Evolutionary conservation across 495 filamentous ascomycete species (phyloP).

Genomic region (Sphaerosporella brunnea): DNA sequence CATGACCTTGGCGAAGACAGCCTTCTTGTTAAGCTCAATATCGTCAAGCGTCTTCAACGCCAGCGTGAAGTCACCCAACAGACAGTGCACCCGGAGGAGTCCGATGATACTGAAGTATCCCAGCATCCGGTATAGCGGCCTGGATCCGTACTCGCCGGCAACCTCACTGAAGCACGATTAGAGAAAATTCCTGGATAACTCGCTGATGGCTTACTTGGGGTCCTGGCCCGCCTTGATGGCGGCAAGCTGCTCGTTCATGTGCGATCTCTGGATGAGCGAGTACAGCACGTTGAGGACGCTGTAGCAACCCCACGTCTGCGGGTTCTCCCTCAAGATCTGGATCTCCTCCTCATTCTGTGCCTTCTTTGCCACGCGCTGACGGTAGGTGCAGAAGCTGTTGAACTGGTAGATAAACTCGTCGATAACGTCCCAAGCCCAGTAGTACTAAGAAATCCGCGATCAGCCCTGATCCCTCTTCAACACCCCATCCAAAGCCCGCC

Average conservation of each 20-base stretch:
- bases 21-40: conserved; percentile 99
- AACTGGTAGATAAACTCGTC: conserved; percentile 99
- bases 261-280: conserved; percentile 91
- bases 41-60: conserved; percentile 97
- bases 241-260: conserved; percentile 89
- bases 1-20: conserved; percentile 99
- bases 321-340: conserved; percentile 77
- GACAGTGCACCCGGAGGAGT: conserved; percentile 83
- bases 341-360: conserved; percentile 77
- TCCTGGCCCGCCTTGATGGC: conserved; percentile 92
- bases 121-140: conserved; percentile 90
- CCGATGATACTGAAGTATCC: conserved; percentile 99
- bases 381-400: conserved; percentile 95
- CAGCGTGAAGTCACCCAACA: conserved; percentile 93
- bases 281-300: conserved; percentile 98
- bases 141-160: conserved; percentile 84
- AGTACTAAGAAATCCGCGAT: conserved; percentile 47
- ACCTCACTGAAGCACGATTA: conserved; percentile 33
- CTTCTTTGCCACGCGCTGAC: conserved; percentile 73
- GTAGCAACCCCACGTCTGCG: conserved; percentile 99
- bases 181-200: neutral
- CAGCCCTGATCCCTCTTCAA: conserved; percentile 6
- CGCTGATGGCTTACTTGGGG: conserved; percentile 28
- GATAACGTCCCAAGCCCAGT: conserved; percentile 99
- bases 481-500: neutral